These are phyloP conservation scores for Diaporthe sp. DNA, from an alignment of 2,329 filamentous ascomycete species.

Conservation along the genomic window DNA sequence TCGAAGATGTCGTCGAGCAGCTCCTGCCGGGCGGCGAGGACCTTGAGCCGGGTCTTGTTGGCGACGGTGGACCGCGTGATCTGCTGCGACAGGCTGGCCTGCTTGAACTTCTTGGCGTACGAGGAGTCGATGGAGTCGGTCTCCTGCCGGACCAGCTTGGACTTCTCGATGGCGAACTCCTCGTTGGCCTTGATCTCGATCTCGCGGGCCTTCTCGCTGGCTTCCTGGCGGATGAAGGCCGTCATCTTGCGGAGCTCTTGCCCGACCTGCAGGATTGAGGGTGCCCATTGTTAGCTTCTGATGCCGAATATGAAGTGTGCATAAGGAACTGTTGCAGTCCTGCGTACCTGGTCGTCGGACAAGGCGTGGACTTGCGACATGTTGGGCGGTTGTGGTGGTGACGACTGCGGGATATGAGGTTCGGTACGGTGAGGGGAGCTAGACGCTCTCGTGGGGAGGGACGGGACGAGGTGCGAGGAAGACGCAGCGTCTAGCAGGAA, in stretches of 20 bases:
- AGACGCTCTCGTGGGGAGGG: constrained; percentile 2
- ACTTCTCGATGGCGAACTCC: constrained; percentile 99
- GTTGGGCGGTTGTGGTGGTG: constrained; percentile 57
- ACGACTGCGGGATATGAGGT: constrained; percentile 40
- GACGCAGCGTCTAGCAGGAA: constrained; percentile 1
- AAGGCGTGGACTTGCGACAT: constrained; percentile 96
- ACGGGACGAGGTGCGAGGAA: background rate
- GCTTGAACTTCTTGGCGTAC: constrained; percentile 99
- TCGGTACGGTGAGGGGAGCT: constrained; percentile 25
- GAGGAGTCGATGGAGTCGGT: constrained; percentile 90
- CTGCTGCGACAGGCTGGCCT: constrained; percentile 98
- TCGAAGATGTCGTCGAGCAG: constrained; percentile 93
- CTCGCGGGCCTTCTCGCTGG: constrained; percentile 95
- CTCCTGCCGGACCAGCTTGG: constrained; percentile 96
- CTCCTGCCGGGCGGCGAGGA: constrained; percentile 89
- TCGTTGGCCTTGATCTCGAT: constrained; percentile 99
- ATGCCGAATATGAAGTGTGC: constrained; percentile 35
- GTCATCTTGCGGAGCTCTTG: constrained; percentile 99
- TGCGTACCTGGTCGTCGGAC: constrained; percentile 92
- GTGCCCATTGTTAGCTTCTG: constrained; percentile 32
- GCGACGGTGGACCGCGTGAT: constrained; percentile 96
- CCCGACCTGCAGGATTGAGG: constrained; percentile 77
- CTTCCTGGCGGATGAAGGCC: constrained; percentile 99
- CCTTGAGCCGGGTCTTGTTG: constrained; percentile 94
- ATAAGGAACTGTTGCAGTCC: background rate